phyloP scores from a whole-genome alignment of 2,329 filamentous ascomycete species.

The Pseudopithomyces chartarum region DNA sequence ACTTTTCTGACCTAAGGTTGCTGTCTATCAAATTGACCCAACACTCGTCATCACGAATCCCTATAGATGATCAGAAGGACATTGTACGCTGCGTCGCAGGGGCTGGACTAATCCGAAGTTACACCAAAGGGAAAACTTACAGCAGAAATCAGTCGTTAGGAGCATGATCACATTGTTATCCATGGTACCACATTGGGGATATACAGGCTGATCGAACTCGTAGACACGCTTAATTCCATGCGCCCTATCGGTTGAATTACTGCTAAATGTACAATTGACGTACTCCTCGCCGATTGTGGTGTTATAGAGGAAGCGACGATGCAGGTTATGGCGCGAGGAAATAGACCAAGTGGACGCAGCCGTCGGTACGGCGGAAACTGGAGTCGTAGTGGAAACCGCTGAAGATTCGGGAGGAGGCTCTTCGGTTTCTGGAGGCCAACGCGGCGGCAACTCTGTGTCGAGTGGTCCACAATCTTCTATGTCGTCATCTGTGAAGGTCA shows the following conservation, averaged over 20 bases:
- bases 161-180: constrained; percentile 4
- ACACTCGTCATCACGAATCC: not conserved
- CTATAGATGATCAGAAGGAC: not conserved
- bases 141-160: constrained; percentile 12
- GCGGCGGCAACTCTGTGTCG: not conserved
- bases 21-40: not conserved
- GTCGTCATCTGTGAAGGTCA: constrained; percentile 2
- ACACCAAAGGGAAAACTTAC: not conserved
- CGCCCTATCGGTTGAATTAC: not conserved
- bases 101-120: not conserved
- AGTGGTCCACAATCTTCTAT: constrained; percentile 13
- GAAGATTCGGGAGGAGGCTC: not conserved
- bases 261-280: constrained; percentile 10
- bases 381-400: not conserved
- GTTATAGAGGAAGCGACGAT: constrained; percentile 11
- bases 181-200: constrained; percentile 7
- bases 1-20: not conserved
- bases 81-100: not conserved
- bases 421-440: not conserved
- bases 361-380: not conserved
- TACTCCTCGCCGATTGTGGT: constrained; percentile 16
- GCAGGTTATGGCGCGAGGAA: not conserved
- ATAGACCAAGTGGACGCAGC: not conserved
- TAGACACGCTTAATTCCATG: constrained; percentile 1
- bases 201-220: constrained; percentile 9